Base-by-base conservation (phyloP, 495 filamentous ascomycete genomes). In the Niebla homalea region DNA sequence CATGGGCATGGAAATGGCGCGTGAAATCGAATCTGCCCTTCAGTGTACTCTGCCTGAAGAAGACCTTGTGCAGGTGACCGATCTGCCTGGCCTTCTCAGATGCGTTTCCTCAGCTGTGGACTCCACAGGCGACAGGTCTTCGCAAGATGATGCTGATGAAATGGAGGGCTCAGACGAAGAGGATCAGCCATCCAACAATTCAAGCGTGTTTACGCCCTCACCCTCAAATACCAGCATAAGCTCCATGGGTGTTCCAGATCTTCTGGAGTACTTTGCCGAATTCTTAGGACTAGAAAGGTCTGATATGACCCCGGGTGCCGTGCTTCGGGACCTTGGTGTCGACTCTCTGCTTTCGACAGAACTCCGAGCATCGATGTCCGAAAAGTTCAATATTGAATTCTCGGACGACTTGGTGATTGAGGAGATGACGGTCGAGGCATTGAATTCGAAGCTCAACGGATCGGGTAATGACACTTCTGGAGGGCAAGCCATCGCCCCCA, bases 1-100 rank as follows among this genome's bases (percentile, higher is more conserved):
- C 0, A 67, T 75, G 60, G 71, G 68, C 0, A 74, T 75, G 73
- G 76, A 80, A 58, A 51, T 79, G 52, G 70, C 66, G 1, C 63
- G 62, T 0, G 74, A 80, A 45, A 50, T 80, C 8, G 72, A 80
- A 36, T 46, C 39, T 0, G 53, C 42, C 0, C 73, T 78, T 54
- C 63, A 73, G 16, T 62, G 60, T 43, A 64, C 61, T 0, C 50
- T 75, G 3, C 50, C 61, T 3, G 51, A 55, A 4, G 59, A 56
- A 1, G 64, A 70, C 18, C 56, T 72, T 5, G 60, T 70, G 43
- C 63, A 68, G 19, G 58, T 71, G 1, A 61, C 45, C 2, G 58
- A 59, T 29, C 47, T 67, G 19, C 47, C 22, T 4, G 49, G 57
- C 29, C 46, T 67, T 23, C 29, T 32, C 29, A 32, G 29, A 11